Evolutionary conservation across 176 grass and related monocot species (phyloP).

Genomic region (Ampelocalamus luodianensis): DNA sequence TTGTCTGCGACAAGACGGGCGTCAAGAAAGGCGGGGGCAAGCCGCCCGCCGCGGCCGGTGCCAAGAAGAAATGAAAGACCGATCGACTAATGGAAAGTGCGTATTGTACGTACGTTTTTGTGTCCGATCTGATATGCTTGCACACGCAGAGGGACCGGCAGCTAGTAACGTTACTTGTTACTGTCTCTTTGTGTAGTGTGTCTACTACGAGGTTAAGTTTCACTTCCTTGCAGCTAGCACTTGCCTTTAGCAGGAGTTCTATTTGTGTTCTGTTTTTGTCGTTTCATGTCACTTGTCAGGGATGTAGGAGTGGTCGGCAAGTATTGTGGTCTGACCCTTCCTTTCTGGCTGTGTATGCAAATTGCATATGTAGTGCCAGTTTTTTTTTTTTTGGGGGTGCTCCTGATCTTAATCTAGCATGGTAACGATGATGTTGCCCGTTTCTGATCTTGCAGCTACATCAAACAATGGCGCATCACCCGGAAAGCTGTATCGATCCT

Average conservation of each 20-base stretch:
- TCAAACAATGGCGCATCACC: not conserved
- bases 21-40: not conserved
- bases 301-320: not conserved
- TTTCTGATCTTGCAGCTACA: not conserved
- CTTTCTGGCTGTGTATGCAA: not conserved
- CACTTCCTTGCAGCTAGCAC: too few relatives aligned
- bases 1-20: not conserved
- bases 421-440: not conserved
- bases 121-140: too few relatives aligned
- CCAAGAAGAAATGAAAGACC: slow-evolving; percentile 24
- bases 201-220: not conserved
- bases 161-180: not conserved
- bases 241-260: not conserved
- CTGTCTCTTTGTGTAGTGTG: not conserved
- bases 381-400: not conserved
- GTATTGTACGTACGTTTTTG: not conserved
- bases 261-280: not conserved
- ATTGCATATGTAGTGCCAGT: not conserved
- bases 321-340: not conserved
- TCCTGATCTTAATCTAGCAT: not conserved
- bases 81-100: not conserved
- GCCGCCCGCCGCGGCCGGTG: not conserved
- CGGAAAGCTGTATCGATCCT: not conserved
- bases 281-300: not conserved
- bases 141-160: not conserved